Conservation (phyloP, 2,329 filamentous ascomycete species). For the Scorias spongiosa region DNA sequence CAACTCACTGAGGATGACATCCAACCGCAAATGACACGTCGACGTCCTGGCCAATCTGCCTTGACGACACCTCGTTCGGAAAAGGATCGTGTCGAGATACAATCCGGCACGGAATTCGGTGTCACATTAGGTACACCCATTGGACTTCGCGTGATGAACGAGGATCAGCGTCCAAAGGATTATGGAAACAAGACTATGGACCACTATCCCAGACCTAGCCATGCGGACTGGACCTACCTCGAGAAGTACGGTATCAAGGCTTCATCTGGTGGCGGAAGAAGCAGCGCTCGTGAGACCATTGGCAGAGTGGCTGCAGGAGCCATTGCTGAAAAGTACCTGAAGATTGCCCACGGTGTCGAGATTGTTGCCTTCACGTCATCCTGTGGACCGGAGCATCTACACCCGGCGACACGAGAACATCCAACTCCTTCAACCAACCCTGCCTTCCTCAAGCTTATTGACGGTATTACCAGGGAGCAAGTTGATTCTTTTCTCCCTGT, state of each 20-base stretch:
- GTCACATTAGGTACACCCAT: conserved; percentile 85
- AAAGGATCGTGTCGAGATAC: conserved; percentile 80
- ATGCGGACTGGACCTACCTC: conserved; percentile 93
- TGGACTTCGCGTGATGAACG: conserved; percentile 70
- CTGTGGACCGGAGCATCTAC: conserved; percentile 66
- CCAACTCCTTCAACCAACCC: conserved; percentile 61
- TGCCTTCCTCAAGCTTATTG: conserved; percentile 58
- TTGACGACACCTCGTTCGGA: conserved; percentile 89
- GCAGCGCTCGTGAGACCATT: conserved; percentile 89
- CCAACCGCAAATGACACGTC: conserved; percentile 84
- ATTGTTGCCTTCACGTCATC: conserved; percentile 84
- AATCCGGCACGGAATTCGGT: conserved; percentile 83
- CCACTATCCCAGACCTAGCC: conserved; percentile 74
- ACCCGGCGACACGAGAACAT: conserved; percentile 53
- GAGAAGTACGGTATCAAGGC: conserved; percentile 96
- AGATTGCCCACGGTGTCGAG: conserved; percentile 66
- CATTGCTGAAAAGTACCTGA: conserved; percentile 85
- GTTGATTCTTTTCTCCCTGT: conserved; percentile 80
- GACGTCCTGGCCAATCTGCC: conserved; percentile 74
- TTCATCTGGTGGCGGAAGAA: conserved; percentile 74
- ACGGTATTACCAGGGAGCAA: conserved; percentile 54
- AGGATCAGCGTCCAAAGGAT: conserved; percentile 85
- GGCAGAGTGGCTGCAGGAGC: conserved; percentile 77
- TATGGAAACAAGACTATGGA: conserved; percentile 86
- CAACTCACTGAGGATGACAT: conserved; percentile 70